A percentile compares a stretch with the other conserved stretches of the same genome.
phyloP scores from a whole-genome alignment of 1,284 basidiomycete species.

The Malassezia dermatis region DNA sequence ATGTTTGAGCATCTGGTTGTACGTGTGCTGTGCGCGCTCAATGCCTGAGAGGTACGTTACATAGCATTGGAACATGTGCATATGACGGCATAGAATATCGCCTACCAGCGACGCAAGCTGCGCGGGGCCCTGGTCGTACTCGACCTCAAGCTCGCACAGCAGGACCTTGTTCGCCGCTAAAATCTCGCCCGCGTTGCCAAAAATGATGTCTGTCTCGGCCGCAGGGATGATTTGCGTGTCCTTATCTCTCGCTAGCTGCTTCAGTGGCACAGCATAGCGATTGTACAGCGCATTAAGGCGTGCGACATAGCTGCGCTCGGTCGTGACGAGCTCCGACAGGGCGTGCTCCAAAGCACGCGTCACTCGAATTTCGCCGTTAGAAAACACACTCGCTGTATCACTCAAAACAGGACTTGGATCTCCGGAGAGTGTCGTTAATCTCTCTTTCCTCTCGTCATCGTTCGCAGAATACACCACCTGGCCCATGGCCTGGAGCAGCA shows the following conservation, averaged over 20 bases:
- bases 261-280: constrained; percentile 73
- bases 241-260: constrained; percentile 69
- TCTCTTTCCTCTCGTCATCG: background rate
- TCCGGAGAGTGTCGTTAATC: background rate
- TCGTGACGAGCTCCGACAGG: constrained; percentile 38
- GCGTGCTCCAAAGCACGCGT: constrained; percentile 9
- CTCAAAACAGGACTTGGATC: constrained; percentile 10
- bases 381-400: constrained; percentile 2
- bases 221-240: constrained; percentile 73
- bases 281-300: constrained; percentile 35
- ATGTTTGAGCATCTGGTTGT: constrained; percentile 69
- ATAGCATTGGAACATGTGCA: constrained; percentile 66
- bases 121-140: constrained; percentile 51
- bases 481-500: constrained; percentile 11
- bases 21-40: constrained; percentile 81
- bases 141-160: constrained; percentile 66
- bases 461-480: constrained; percentile 4
- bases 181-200: constrained; percentile 83
- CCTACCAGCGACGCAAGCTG: constrained; percentile 61
- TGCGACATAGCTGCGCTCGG: constrained; percentile 41
- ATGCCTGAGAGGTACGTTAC: constrained; percentile 80
- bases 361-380: background rate
- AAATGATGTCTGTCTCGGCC: constrained; percentile 83
- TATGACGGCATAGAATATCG: constrained; percentile 70
- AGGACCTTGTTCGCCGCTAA: constrained; percentile 79